Base-by-base conservation (phyloP, 495 filamentous ascomycete species). In the Penicillium canescens region DNA sequence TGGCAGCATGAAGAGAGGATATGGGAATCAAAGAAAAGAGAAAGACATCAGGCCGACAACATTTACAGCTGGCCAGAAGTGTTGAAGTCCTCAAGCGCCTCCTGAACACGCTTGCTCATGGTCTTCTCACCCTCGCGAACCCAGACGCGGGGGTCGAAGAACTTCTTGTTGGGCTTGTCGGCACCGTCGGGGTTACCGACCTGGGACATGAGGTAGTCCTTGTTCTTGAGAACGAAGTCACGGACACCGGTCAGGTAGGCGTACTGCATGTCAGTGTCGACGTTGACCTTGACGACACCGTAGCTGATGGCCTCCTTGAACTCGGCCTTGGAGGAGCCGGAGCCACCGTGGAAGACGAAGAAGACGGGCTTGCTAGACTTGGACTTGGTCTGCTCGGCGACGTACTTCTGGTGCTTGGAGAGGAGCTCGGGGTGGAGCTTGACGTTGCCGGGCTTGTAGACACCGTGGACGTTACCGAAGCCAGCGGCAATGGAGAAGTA, bases 111-210 rank as follows among this genome's bases (percentile, higher is more conserved):
- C 57, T 81, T 78, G 60, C 80, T 84, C 93, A 97, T 98, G 66
- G 87, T 94, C 86, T 96, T 94, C 84, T 98, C 93, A 64, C 93
- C 93, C 79, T 95, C 91, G 55, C 93, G 88, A 42, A 98, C 87
- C 77, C 79, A 80, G 39, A 80, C 74, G 53, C 79, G 72, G 54
- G 86, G 87, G 64, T 97, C 93, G 75, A 94, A 98, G 85, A 82
- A 93, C 82, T 96, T 97, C 88, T 98, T 98, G 84, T 98, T 98
- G 61, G 94, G 94, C 86, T 97, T 97, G 78, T 93, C 89, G 21
- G 82, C 80, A 48, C 93, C 95, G 21, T 98, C 92, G 43, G 95
- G 94, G 82, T 98, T 98, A 63, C 95, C 94, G 63, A 98, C 88
- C 59, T 87, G 83, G 31, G 78, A 78, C 76, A 80, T 75, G 58